Percentiles rank a stretch among this genome's conserved stretches.
Conservation (phyloP, 2,329 filamentous ascomycete species). For the Xylariaceae sp. region DNA sequence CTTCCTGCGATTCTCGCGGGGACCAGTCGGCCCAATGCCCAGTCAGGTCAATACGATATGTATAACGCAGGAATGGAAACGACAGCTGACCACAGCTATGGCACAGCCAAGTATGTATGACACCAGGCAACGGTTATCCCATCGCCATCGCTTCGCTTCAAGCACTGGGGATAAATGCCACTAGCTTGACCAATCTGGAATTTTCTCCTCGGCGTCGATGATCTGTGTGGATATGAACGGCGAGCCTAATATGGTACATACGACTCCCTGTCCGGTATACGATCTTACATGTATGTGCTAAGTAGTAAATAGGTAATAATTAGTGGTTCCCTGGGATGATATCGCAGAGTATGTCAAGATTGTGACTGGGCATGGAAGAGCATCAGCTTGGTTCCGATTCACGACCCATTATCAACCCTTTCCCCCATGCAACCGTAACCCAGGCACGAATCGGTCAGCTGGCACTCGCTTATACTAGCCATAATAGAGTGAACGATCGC, state of each 20-base stretch:
- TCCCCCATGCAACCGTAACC: conserved; percentile 3
- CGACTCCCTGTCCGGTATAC: too few species aligned
- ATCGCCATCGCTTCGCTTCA: too few species aligned
- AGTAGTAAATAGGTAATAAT: too few species aligned
- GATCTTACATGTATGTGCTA: background rate
- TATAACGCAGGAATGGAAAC: background rate
- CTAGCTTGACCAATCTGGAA: too few species aligned
- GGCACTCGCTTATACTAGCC: background rate
- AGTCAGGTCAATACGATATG: background rate
- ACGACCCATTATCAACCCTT: background rate
- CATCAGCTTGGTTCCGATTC: conserved; percentile 5
- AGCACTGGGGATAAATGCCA: too few species aligned
- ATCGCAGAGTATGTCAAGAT: background rate
- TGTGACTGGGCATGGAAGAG: background rate
- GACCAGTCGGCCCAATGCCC: too few species aligned
- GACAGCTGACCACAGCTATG: background rate
- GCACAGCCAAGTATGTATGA: background rate
- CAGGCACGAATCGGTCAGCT: background rate
- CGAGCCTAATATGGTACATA: too few species aligned
- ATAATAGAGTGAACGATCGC: background rate
- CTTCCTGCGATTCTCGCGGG: background rate
- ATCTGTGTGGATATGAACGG: too few species aligned
- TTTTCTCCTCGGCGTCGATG: too few species aligned
- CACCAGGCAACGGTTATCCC: too few species aligned
- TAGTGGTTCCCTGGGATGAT: background rate